Evolutionary conservation across 1,284 basidiomycete species (phyloP).

Genomic region (Ustilago hordei): DNA sequence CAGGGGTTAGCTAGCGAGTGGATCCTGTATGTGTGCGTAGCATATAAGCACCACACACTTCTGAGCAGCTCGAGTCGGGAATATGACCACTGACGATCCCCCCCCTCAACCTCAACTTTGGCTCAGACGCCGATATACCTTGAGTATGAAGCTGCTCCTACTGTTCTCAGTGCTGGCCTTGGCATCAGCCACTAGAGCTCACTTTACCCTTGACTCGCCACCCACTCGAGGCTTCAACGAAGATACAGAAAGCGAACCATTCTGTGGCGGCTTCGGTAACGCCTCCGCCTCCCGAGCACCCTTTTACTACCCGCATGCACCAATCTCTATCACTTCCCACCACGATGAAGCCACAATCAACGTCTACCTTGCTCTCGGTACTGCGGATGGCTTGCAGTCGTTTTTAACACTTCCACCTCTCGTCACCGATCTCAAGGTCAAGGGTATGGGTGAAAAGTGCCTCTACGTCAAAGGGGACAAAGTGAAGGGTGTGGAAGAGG

Average conservation of each 20-base stretch:
- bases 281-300: conserved; percentile 24
- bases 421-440: conserved; percentile 27
- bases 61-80: not conserved
- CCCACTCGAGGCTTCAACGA: conserved; percentile 46
- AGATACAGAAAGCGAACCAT: conserved; percentile 38
- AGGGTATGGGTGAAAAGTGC: conserved; percentile 26
- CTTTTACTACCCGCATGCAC: conserved; percentile 42
- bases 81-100: not conserved
- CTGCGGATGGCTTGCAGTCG: conserved; percentile 22
- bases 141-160: conserved; percentile 15
- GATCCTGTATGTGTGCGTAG: not conserved
- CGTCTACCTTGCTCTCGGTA: conserved; percentile 42
- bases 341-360: conserved; percentile 49
- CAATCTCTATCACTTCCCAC: conserved; percentile 45
- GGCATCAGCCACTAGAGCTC: conserved; percentile 18
- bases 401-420: conserved; percentile 22
- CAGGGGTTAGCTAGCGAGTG: not conserved
- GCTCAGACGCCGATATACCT: not conserved
- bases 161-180: conserved; percentile 13
- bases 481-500: conserved; percentile 1
- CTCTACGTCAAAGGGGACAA: conserved; percentile 38
- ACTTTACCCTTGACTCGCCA: conserved; percentile 47
- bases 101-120: not conserved
- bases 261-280: conserved; percentile 51
- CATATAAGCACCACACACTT: not conserved